A percentile compares a stretch with the other conserved stretches of the same genome.
These are phyloP conservation scores for Penicillium griseofulvum DNA, from an alignment of 2,329 filamentous ascomycete genomes.

Conservation along the genomic window DNA sequence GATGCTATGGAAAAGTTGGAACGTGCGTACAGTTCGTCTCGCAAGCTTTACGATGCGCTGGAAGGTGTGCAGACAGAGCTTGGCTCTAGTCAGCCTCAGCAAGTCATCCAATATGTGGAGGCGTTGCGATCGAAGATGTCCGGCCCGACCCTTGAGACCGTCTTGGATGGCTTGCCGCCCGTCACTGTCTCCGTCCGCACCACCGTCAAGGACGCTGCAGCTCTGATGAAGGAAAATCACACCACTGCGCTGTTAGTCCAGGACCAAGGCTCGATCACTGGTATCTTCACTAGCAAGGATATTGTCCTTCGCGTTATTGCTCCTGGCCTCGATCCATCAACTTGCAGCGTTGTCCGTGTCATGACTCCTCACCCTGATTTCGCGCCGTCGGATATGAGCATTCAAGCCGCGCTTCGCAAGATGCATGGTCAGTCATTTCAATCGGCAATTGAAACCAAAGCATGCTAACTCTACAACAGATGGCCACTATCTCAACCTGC, in stretches of 20 bases:
- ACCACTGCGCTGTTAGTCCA: constrained; percentile 95
- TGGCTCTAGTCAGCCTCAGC: constrained; percentile 91
- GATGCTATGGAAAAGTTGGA: constrained; percentile 99
- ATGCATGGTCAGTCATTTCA: constrained; percentile 77
- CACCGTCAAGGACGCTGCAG: constrained; percentile 91
- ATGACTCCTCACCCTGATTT: constrained; percentile 99
- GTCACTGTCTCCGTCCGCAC: constrained; percentile 94
- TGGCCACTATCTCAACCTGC: constrained; percentile 95
- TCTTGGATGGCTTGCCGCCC: constrained; percentile 85
- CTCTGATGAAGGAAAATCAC: constrained; percentile 98
- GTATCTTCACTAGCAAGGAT: constrained; percentile 99
- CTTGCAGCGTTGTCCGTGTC: constrained; percentile 95
- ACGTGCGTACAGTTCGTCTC: constrained; percentile 94
- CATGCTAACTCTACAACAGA: constrained; percentile 53
- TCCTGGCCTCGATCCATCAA: constrained; percentile 87
- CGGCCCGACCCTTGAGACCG: constrained; percentile 90
- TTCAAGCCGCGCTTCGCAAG: constrained; percentile 94
- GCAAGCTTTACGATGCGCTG: constrained; percentile 93
- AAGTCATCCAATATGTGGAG: constrained; percentile 99
- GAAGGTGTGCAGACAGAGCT: constrained; percentile 98
- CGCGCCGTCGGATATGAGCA: constrained; percentile 98
- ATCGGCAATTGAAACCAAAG: not conserved
- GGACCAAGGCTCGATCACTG: constrained; percentile 94
- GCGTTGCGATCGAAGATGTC: constrained; percentile 96
- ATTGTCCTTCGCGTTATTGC: constrained; percentile 97